Base-by-base conservation (phyloP, 2,329 filamentous ascomycete genomes). In the Alternaria sp. region DNA sequence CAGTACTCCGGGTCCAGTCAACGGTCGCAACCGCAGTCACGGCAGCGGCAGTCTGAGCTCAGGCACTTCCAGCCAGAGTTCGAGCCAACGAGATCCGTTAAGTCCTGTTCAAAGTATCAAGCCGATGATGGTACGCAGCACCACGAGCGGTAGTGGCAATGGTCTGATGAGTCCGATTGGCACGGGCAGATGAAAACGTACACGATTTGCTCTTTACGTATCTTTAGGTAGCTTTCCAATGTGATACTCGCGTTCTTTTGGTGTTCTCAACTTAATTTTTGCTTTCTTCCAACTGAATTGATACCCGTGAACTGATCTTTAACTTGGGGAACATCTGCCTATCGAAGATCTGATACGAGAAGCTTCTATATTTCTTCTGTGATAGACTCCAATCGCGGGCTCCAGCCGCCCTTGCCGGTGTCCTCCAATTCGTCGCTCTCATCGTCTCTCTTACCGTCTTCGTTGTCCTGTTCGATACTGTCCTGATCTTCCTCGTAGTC, bases 21-120 rank as follows among this genome's bases (percentile, higher is more conserved):
- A 76, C 54, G 75, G 74, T 5, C 63, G 68, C 52, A 78, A 78
- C 52, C 82, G 79, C 51, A 85, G 83, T 71, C 81, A 82, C 62
- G 82, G 80, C 51, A 85, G 84, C 64, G 83, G 82, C 48, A 78
- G 78, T 74, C 74, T 74, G 76, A 82, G 64, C 80, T 81, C 73
- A 62, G 82, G 71, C 73, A 81, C 70, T 72, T 76, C 71, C 7
- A 79, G 77, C 62, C 73, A 78, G 63, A 76, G 73, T 63, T 75
- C 75, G 12, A 79, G 76, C 54, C 76, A 78, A 57, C 64, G 74
- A 43, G 78, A 80, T 62, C 78, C 78, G n/a, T 68, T 78, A 71
- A 78, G 75, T 59, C 78, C 78, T 20, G 66, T 77, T 41, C 75
- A 74, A 32, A 72, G 67, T 30, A 50, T 71, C 43, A 78, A 77